Base-by-base conservation (phyloP, 202 grass and related monocot genomes). In the Zoysia matrella region DNA sequence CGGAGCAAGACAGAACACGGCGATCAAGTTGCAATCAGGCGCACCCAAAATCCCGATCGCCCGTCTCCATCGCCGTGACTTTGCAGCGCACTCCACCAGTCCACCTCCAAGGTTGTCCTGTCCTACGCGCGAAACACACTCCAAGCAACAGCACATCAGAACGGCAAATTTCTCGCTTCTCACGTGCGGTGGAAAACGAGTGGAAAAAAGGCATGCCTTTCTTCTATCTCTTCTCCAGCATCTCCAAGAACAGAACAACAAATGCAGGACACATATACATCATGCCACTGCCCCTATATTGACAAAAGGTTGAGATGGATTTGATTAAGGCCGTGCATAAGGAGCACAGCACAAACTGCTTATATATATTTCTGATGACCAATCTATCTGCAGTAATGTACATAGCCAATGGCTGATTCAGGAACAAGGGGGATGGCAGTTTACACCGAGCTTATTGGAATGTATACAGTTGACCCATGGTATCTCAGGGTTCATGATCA, bases 341-440 rank as follows among this genome's bases (percentile, higher is more conserved):
- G 63, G 36, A 79, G 64, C 84, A 90, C 70, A 80, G n/a, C 64
- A 71, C 64, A 71, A 57, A 75, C 79, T 79, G 67, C 54, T 65
- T 76, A 70, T 76, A 71, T 81, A 60, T 81, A 82, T 86, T 82
- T 77, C 79, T 80, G 75, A 80, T 53, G 40, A 86, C 44, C 75
- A 90, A 80, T 79, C 83, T 90, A 90, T 86, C 73, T 82, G 72
- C 46, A 73, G 67, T 86, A 79, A 39, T 83, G 71, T 83, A 90
- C 84, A 57, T 83, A 18, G 69, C 75, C 75, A 57, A 74, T 79
- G 49, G 69, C 88, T 51, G 56, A 79, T 75, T 48, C 84, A 80
- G 43, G 75, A 79, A 65, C 73, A 76, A 60, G 73, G 7, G 56
- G 46, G 47, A 72, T 76, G 66, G 51, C 77, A 89, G 82, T 81